Base-by-base conservation (phyloP, 1,284 basidiomycete species). In the Cutaneotrichosporon sp. region DNA sequence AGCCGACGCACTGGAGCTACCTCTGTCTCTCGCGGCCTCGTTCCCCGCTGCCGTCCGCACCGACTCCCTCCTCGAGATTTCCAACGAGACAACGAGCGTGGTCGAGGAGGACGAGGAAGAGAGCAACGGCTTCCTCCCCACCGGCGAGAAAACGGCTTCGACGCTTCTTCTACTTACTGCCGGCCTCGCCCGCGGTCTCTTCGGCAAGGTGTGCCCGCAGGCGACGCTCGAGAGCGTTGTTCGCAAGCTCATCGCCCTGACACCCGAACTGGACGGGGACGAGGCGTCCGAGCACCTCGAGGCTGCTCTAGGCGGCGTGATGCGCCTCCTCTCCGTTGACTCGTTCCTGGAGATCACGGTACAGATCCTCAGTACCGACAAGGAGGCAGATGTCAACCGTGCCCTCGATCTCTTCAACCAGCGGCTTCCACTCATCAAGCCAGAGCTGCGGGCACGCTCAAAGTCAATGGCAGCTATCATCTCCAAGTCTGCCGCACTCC, bases 51-150 rank as follows among this genome's bases (percentile, higher is more conserved):
- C 76, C 8, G 44, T 48, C 3, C 59, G 63, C 61, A 25, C 59
- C 62, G 29, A 89, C 83, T 79, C 83, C 7, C 72, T 89, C 39
- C 77, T 80, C 4, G 84, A 88, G 63, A 75, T 87, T 14, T 73
- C 89, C 20, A 75, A 75, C 20, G 90, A 94, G 71, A 79, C 82
- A 7, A 75, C 79, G 34, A 78, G 85, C 16, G 78, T 91, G 12
- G 65, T 81, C n/a, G 67, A 70, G 0, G 33, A 44, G 14, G 58
- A 60, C 22, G 61, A 65, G 20, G 61, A 62, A n/a, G 59, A 71
- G 35, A 26, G 67, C 70, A 29, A 43, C 24, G 41, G 32, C n/a
- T 37, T 39, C 32, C 41, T 31, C 16, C 37, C 35, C 1, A 17
- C 24, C 10, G 49, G 42, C 19, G 43, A 51, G 35, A 31, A 51